Percentiles rank a stretch among this genome's conserved stretches.
These are phyloP conservation scores for Cudoniella acicularis DNA, from an alignment of 495 filamentous ascomycete genomes.

Conservation along the genomic window DNA sequence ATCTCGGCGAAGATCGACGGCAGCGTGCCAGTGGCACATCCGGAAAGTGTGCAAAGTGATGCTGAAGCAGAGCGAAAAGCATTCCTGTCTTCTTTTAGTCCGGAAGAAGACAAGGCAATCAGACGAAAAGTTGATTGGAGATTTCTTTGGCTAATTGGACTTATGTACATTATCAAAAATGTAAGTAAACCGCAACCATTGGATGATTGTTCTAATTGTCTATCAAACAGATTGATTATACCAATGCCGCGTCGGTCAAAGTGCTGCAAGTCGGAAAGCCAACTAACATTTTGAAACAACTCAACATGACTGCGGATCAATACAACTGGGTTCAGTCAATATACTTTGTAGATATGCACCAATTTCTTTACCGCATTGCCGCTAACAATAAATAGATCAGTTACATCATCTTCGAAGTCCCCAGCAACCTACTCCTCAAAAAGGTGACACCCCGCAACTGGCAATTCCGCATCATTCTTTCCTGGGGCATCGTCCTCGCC, in stretches of 20 bases:
- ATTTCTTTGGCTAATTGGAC: constrained; percentile 29
- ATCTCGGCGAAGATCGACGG: background rate
- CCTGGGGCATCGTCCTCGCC: constrained; percentile 44
- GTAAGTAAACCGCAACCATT: too few species aligned
- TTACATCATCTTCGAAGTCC: constrained; percentile 51
- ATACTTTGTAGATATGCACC: constrained; percentile 22
- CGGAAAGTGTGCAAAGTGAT: background rate
- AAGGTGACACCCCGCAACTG: background rate
- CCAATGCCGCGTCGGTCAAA: constrained; percentile 34
- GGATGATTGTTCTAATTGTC: too few species aligned
- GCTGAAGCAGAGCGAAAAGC: constrained; percentile 1
- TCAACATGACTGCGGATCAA: constrained; percentile 31
- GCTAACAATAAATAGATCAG: too few species aligned
- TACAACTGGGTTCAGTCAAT: constrained; percentile 37
- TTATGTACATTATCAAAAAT: constrained; percentile 36
- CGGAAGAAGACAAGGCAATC: constrained; percentile 31
- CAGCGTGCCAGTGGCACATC: background rate
- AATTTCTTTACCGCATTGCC: constrained; percentile 16
- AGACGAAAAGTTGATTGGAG: constrained; percentile 30
- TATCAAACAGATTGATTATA: constrained; percentile 27
- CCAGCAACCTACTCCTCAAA: constrained; percentile 46
- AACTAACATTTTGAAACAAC: constrained; percentile 29
- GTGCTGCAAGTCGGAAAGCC: constrained; percentile 34
- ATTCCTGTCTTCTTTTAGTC: constrained; percentile 28
- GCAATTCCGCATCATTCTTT: constrained; percentile 17